phyloP scores from a whole-genome alignment of 768 basidiomycete species.

The Mycena amicta region DNA sequence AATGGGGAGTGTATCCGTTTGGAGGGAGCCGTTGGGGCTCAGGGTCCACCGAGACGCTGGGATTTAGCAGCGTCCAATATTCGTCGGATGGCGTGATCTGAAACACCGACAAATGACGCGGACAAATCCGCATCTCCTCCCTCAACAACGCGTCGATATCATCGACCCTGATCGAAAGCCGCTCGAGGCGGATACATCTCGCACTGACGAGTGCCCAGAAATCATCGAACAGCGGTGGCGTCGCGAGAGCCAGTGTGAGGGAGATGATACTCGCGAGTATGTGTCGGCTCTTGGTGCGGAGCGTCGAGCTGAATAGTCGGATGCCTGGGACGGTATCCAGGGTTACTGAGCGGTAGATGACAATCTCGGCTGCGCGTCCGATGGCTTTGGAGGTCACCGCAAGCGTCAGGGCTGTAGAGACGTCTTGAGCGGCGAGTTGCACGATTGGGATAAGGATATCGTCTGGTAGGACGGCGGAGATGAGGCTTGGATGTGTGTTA shows the following conservation, averaged over 20 bases:
- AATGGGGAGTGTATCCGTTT: background rate
- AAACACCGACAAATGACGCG: background rate
- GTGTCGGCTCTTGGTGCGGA: background rate
- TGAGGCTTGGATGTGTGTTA: background rate
- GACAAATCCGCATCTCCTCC: background rate
- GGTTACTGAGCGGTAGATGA: background rate
- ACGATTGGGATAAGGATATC: slow-evolving; percentile 1
- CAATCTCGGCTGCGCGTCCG: background rate
- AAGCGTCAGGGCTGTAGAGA: background rate
- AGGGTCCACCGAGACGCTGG: background rate
- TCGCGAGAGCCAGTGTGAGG: background rate
- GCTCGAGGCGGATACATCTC: background rate
- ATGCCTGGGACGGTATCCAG: background rate
- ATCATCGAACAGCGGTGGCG: background rate
- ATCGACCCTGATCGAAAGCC: background rate
- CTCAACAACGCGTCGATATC: background rate
- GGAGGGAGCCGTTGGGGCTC: background rate
- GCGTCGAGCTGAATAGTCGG: background rate
- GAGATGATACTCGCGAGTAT: background rate
- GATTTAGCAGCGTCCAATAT: background rate
- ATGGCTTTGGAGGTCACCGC: background rate
- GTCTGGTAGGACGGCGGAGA: slow-evolving; percentile 3
- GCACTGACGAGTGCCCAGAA: background rate
- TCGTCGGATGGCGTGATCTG: background rate
- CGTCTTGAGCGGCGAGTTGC: background rate